A percentile compares a stretch with the other conserved stretches of the same genome.
Conservation (phyloP, 306 rosid genomes). For the Quercus glauca region DNA sequence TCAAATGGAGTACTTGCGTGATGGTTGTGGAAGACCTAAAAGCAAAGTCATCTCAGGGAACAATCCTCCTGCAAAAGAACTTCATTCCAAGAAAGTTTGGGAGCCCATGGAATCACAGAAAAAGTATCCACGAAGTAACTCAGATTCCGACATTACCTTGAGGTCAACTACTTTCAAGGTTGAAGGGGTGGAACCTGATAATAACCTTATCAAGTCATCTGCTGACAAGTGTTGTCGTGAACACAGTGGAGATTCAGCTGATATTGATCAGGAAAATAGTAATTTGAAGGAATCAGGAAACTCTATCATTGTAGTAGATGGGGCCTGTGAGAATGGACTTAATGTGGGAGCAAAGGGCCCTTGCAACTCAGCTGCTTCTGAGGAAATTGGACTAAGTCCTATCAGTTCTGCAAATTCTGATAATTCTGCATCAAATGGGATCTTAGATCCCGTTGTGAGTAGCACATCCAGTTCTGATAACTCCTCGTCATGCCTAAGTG, state of each 20-base stretch:
- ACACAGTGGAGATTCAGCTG: constrained; percentile 30
- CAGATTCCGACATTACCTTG: constrained; percentile 66
- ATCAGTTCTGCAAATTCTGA: constrained; percentile 10
- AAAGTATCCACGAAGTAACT: constrained; percentile 66
- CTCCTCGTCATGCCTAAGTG: constrained; percentile 81
- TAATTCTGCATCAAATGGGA: constrained; percentile 32
- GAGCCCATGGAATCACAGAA: constrained; percentile 80
- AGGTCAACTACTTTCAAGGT: constrained; percentile 41
- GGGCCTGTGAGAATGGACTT: constrained; percentile 38
- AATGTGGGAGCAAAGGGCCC: constrained; percentile 37
- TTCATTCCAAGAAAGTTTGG: constrained; percentile 85
- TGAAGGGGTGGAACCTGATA: constrained; percentile 42
- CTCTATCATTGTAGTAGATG: constrained; percentile 36
- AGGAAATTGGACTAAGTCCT: constrained; percentile 36
- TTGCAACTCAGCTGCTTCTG: constrained; percentile 40
- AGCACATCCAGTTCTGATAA: constrained; percentile 63
- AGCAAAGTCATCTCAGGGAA: constrained; percentile 52
- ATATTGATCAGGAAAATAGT: constrained; percentile 40
- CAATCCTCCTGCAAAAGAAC: constrained; percentile 56
- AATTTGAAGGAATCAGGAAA: constrained; percentile 46
- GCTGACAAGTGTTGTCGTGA: constrained; percentile 27
- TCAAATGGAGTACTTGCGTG: constrained; percentile 62
- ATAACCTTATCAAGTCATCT: constrained; percentile 43
- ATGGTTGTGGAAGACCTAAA: constrained; percentile 65
- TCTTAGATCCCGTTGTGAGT: constrained; percentile 42